Evolutionary conservation across 2,329 filamentous ascomycete species (phyloP), one percentile per base, ranked within the genome.

Genomic region (Clathrospora elynae): DNA sequence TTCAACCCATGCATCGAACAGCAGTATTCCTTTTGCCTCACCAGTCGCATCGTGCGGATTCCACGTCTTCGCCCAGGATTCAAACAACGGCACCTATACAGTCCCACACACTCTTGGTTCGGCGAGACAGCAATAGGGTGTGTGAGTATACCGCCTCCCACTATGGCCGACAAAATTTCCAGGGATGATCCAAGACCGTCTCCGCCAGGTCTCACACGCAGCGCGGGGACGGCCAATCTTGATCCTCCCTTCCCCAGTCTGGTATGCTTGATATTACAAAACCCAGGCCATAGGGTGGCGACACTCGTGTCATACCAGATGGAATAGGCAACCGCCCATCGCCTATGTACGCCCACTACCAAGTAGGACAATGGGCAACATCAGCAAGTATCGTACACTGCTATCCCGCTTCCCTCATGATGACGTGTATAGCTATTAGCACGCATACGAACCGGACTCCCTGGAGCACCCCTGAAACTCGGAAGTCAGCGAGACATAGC

Each of bases 281-380:
- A 9, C 25, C 37, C 37, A 32, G 37, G 17, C 32, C 19, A 42
- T 46, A 12, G 18, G 19, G 17, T 20, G 6, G 36, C 40, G 10
- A 22, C 12, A 19, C 18, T 36, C 23, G 26, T 38, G 36, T 44
- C 17, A 29, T 35, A 38, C 42, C 18, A 31, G 42, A 32, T 19
- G 24, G 18, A 30, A 38, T 29, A 33, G 29, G 46, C 22, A 41
- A 12, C 16, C 24, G 43, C 23, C 30, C 22, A 35, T 49, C 35
- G 38, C 34, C 37, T 30, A 33, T 42, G 31, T 29, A 43, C 37
- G 30, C 33, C 43, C 32, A 44, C 50, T 42, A 42, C 44, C 23
- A 35, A 24, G 47, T 53, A 23, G 43, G 47, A 51, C 57, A 42
- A 33, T 46, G 39, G 40, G 41, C 40, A 36, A 40, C 19, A 42